Conservation (phyloP, 306 rosid species). For the Adenanthera pavonina region DNA sequence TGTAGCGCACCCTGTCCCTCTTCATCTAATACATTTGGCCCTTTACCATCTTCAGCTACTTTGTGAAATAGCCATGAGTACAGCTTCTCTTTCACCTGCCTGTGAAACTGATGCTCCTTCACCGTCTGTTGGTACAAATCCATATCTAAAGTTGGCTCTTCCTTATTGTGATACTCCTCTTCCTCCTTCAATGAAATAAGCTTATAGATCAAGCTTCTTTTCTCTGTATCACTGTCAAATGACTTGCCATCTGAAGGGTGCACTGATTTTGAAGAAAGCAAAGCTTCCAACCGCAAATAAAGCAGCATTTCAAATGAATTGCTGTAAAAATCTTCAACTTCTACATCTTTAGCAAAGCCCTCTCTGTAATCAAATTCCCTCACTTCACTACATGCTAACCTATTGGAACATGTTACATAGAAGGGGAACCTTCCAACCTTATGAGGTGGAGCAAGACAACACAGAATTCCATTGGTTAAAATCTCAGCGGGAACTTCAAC, state of each 20-base stretch:
- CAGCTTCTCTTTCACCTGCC: conserved; percentile 71
- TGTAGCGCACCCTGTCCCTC: conserved; percentile 82
- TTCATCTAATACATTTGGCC: conserved; percentile 74
- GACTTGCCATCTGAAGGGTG: conserved; percentile 46
- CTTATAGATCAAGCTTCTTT: conserved; percentile 54
- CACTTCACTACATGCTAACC: conserved; percentile 91
- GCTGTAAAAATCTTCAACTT: conserved; percentile 45
- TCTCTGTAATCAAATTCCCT: conserved; percentile 79
- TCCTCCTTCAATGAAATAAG: conserved; percentile 76
- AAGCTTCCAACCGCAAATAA: conserved; percentile 58
- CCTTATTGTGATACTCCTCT: conserved; percentile 57
- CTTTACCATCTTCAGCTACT: conserved; percentile 77
- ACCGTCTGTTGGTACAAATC: conserved; percentile 50
- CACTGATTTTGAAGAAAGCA: conserved; percentile 58
- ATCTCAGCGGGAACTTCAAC: conserved; percentile 86
- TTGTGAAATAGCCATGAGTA: conserved; percentile 83
- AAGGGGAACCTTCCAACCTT: conserved; percentile 76
- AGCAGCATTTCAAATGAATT: conserved; percentile 52
- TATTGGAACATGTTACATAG: conserved; percentile 87
- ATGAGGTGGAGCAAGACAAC: conserved; percentile 81
- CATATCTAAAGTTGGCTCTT: conserved; percentile 41
- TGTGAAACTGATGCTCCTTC: conserved; percentile 54
- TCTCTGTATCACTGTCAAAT: conserved; percentile 53
- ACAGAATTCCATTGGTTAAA: conserved; percentile 76
- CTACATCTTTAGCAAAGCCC: conserved; percentile 55